Conservation (phyloP, 805 yeast genomes). For the Yarrowia hollandica region DNA sequence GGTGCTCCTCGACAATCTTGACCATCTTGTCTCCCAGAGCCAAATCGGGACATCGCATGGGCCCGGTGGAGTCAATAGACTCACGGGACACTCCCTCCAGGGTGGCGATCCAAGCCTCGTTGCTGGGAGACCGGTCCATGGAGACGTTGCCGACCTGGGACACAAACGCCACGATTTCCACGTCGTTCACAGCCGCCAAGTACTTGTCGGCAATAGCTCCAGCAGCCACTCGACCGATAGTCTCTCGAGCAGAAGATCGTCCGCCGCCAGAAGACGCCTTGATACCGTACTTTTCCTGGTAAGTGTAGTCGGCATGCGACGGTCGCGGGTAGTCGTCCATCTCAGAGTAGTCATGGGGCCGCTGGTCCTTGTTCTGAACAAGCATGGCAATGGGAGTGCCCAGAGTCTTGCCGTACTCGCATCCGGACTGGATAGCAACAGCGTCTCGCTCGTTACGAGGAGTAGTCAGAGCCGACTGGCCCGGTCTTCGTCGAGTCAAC, state of each 20-base stretch:
- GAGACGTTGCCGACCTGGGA: conserved; percentile 83
- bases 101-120: conserved; percentile 62
- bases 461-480: conserved; percentile 87
- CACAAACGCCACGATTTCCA: conserved; percentile 95
- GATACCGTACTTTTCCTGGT: conserved; percentile 82
- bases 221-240: conserved; percentile 98
- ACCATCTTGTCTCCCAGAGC: conserved; percentile 74
- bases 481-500: conserved; percentile 95
- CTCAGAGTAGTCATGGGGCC: conserved; percentile 94
- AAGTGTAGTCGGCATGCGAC: conserved; percentile 96
- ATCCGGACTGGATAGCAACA: conserved; percentile 92
- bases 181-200: conserved; percentile 68
- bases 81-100: conserved; percentile 82
- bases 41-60: conserved; percentile 90
- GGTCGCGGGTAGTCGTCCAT: conserved; percentile 97
- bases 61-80: conserved; percentile 81
- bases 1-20: conserved; percentile 78
- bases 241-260: conserved; percentile 94
- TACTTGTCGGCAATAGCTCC: conserved; percentile 98
- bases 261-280: conserved; percentile 98
- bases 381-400: conserved; percentile 97
- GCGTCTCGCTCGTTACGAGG: conserved; percentile 94
- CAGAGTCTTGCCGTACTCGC: conserved; percentile 83
- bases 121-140: conserved; percentile 71
- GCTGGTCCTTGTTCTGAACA: conserved; percentile 90